Evolutionary conservation across 345 rosid species (phyloP), one percentile per base, ranked within the genome.

Genomic region (Toxicodendron radicans): DNA sequence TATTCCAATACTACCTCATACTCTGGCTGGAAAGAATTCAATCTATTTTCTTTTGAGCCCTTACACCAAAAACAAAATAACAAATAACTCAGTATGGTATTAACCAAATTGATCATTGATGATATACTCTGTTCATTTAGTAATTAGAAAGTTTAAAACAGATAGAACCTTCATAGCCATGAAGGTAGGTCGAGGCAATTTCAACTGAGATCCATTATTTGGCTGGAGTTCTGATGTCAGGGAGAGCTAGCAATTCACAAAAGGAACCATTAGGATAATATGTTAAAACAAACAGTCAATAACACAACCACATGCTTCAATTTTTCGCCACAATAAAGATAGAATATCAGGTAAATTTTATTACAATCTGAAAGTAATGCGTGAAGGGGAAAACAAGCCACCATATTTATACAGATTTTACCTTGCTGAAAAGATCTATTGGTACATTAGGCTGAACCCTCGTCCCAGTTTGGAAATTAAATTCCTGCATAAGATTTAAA

Each of bases 41-140:
- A 66, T 90, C 90, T 89, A 71, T 92, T 95, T 87, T 95, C 99
- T 87, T 95, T 95, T 82, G 89, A 84, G 84, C 88, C 93, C 99
- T 95, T 83, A 58, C 74, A 80, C 76, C 81, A 83, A 76, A 71
- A 80, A 38, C 6, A 6, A 49, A 72, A 30, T 23, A 81, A 79
- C 61, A 73, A 81, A 76, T 58, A 82, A 76, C 60, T 84, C 73
- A 83, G 65, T 57, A 68, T 56, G 59, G 54, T 64, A 68, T 48
- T 46, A 65, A 76, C 63, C 18, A 51, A 45, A 72, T 49, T 41
- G 64, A 64, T n/a, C 61, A 71, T 23, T 21, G 21, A 73, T 35
- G 4, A 33, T 16, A 23, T 8, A 45, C 18, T 38, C 9, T 3
- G 3, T 72, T 12, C 68, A 64, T 38, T 63, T 20, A 35, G n/a